phyloP scores from a whole-genome alignment of 164 flowering plant genomes.

The Houttuynia cordata region DNA sequence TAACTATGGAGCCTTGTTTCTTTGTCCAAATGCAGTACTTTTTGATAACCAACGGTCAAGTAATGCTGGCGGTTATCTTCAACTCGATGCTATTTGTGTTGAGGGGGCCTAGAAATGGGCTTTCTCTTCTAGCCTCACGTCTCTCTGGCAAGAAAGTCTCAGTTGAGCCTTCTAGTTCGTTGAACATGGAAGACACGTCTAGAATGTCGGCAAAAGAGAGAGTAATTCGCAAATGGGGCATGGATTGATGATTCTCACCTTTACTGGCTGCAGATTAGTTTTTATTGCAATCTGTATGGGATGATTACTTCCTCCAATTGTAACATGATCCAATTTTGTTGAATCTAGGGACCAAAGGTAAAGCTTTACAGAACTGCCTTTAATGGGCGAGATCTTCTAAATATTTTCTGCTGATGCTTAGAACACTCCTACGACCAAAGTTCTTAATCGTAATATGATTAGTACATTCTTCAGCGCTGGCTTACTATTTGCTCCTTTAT shows the following conservation, averaged over 20 bases:
- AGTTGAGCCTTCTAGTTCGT: conserved; percentile 6
- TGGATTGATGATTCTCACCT: conserved; percentile 21
- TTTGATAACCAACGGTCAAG: conserved; percentile 66
- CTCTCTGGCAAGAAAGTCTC: conserved; percentile 21
- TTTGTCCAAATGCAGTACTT: conserved; percentile 34
- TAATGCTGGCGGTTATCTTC: conserved; percentile 54
- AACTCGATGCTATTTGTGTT: conserved; percentile 63
- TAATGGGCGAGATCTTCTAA: too few relatives aligned
- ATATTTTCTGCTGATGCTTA: too few relatives aligned
- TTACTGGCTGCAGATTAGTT: too few relatives aligned
- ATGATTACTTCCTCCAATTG: too few relatives aligned
- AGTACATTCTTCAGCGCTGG: too few relatives aligned
- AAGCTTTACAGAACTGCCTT: too few relatives aligned
- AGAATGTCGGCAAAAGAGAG: conserved; percentile 58
- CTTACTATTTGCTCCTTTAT: too few relatives aligned
- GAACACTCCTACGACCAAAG: too few relatives aligned
- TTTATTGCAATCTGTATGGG: too few relatives aligned
- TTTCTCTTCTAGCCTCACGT: conserved; percentile 28
- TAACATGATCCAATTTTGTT: too few relatives aligned
- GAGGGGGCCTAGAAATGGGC: conserved; percentile 45
- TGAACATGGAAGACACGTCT: conserved; percentile 13
- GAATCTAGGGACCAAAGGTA: too few relatives aligned
- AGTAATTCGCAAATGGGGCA: conserved; percentile 76
- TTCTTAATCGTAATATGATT: too few relatives aligned
- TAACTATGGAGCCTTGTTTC: background rate